Evolutionary conservation across 352 stramenopile species (phyloP).

Genomic region (Hyaloperonospora brassicae): DNA sequence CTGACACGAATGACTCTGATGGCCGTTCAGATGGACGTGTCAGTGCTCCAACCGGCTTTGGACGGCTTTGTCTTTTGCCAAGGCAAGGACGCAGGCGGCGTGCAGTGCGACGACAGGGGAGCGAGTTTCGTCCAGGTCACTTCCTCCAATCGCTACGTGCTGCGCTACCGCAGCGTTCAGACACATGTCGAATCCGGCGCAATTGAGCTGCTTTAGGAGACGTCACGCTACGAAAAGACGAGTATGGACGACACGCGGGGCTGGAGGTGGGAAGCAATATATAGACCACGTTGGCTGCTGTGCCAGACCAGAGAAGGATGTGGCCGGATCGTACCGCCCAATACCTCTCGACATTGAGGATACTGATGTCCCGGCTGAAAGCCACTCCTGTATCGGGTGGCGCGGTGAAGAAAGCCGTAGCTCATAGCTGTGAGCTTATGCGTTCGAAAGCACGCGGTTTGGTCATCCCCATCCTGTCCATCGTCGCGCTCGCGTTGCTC

Average conservation of each 20-base stretch:
- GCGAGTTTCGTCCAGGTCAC: conserved; percentile 55
- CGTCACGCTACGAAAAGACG: conserved; percentile 14
- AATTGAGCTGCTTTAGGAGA: conserved; percentile 39
- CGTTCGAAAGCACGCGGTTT: neutral
- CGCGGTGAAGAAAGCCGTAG: too few species aligned
- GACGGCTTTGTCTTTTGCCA: conserved; percentile 81
- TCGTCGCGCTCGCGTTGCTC: neutral
- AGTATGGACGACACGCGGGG: neutral
- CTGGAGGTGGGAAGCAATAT: conserved; percentile 22
- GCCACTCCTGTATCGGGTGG: too few species aligned
- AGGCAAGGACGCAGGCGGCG: conserved; percentile 39
- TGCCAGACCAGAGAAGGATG: conserved; percentile 20
- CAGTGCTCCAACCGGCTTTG: conserved; percentile 64
- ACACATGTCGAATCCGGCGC: conserved; percentile 48
- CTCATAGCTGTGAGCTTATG: neutral
- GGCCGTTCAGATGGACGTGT: neutral
- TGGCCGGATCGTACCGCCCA: too few species aligned
- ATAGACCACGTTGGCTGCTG: conserved; percentile 31
- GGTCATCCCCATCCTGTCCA: conserved; percentile 3
- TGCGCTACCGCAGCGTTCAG: conserved; percentile 61
- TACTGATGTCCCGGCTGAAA: too few species aligned
- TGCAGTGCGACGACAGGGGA: conserved; percentile 71
- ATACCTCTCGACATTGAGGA: too few species aligned
- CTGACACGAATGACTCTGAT: conserved; percentile 5
- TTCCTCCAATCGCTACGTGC: conserved; percentile 52